These are phyloP conservation scores for Dendrocalamus sinicus DNA, from an alignment of 176 grass and related monocot species.

Conservation along the genomic window DNA sequence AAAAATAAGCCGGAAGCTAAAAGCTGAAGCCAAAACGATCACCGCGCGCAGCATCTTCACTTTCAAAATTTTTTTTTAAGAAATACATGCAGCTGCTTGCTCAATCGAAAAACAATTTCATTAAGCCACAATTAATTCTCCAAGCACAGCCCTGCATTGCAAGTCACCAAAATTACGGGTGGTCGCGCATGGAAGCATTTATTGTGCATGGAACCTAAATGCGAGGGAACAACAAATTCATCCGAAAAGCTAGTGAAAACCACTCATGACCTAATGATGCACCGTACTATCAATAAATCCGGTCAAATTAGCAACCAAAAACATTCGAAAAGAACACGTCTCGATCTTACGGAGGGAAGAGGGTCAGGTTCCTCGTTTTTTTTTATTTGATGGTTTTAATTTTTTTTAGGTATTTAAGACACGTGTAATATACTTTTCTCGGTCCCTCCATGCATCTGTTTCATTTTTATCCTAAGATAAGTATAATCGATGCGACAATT, in stretches of 20 bases:
- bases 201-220: conserved; percentile 7
- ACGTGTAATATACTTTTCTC: too few relatives aligned
- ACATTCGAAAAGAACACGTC: neutral
- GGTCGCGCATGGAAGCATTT: conserved; percentile 14
- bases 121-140: neutral
- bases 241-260: neutral
- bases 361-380: too few relatives aligned
- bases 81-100: neutral
- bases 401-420: too few relatives aligned
- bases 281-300: conserved; percentile 1
- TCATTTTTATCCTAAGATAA: neutral
- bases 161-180: conserved; percentile 13
- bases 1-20: too few relatives aligned
- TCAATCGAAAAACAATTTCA: neutral
- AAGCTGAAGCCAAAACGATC: too few relatives aligned
- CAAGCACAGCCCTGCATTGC: neutral
- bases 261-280: conserved; percentile 23
- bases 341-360: conserved; percentile 30
- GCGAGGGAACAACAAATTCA: neutral
- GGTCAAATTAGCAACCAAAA: conserved; percentile 15
- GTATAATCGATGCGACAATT: too few relatives aligned
- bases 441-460: neutral
- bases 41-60: too few relatives aligned
- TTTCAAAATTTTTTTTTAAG: too few relatives aligned
- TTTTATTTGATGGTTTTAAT: too few relatives aligned